A percentile compares a stretch with the other conserved stretches of the same genome.
These are phyloP conservation scores for Rutstroemia sp. DNA, from an alignment of 2,329 filamentous ascomycete genomes.

Conservation along the genomic window DNA sequence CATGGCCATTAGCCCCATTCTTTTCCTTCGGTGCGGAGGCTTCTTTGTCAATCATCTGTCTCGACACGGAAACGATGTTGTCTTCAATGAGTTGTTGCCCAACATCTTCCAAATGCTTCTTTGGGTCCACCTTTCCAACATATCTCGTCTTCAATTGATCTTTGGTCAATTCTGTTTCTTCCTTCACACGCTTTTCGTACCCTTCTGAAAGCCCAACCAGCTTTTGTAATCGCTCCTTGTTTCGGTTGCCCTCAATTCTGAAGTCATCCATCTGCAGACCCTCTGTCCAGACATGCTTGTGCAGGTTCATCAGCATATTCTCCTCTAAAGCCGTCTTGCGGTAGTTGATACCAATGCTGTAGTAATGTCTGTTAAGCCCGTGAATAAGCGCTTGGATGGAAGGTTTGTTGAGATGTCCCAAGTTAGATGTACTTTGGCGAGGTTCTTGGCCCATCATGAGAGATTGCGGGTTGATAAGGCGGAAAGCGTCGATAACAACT, in stretches of 20 bases:
- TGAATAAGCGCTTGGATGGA: constrained; percentile 99
- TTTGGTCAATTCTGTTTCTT: constrained; percentile 94
- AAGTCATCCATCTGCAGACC: constrained; percentile 97
- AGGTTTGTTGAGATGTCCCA: constrained; percentile 97
- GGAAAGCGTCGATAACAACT: constrained; percentile 98
- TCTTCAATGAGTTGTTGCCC: constrained; percentile 97
- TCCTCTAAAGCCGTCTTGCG: constrained; percentile 95
- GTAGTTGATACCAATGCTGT: constrained; percentile 98
- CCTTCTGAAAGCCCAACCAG: constrained; percentile 87
- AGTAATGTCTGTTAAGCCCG: constrained; percentile 96
- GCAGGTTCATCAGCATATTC: constrained; percentile 99
- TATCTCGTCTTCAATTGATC: constrained; percentile 98
- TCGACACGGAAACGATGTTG: constrained; percentile 96
- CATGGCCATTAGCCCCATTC: constrained; percentile 38
- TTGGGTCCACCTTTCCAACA: constrained; percentile 96
- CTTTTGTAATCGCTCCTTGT: constrained; percentile 80
- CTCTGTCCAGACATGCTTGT: constrained; percentile 99
- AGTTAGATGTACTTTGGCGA: constrained; percentile 92
- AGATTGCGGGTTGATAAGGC: constrained; percentile 94
- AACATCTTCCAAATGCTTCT: constrained; percentile 97
- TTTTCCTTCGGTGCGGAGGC: constrained; percentile 80
- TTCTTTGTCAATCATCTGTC: constrained; percentile 99
- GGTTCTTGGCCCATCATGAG: constrained; percentile 98
- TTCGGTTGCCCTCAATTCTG: constrained; percentile 71
- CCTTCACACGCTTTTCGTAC: constrained; percentile 97